Evolutionary conservation across 106 monocot species (phyloP).

Genomic region (Platanthera guangdongensis): DNA sequence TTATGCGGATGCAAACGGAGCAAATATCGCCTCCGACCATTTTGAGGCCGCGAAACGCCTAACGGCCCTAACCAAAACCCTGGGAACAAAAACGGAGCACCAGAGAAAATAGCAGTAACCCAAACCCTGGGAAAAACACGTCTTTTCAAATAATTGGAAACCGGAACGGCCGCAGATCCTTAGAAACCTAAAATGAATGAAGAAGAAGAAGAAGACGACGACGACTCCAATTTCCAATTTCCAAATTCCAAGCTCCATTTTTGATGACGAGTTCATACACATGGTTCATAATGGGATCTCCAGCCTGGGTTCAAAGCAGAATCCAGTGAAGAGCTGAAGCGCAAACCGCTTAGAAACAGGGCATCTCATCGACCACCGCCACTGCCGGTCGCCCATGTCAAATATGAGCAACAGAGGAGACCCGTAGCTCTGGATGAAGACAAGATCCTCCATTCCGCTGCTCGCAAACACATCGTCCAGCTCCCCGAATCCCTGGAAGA

Average conservation of each 20-base stretch:
- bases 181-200: neutral
- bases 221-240: no score
- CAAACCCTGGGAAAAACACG: neutral
- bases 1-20: no score
- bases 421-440: constrained; percentile 62
- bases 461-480: constrained; percentile 20
- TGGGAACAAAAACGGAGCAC: no score
- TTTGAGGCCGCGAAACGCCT: no score
- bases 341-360: constrained; percentile 47
- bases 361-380: constrained; percentile 52
- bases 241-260: neutral
- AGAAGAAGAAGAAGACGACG: neutral
- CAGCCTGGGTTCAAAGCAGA: constrained; percentile 61
- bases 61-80: no score
- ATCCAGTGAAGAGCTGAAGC: constrained; percentile 57
- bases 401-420: constrained; percentile 36
- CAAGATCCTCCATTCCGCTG: constrained; percentile 37
- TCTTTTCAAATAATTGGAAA: neutral
- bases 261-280: neutral
- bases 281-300: constrained; percentile 27
- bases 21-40: no score
- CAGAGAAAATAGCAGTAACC: no score
- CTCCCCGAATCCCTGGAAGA: constrained; percentile 36
- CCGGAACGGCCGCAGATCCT: neutral
- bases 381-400: constrained; percentile 34